These are phyloP conservation scores for Penicillium desertorum DNA, from an alignment of 495 filamentous ascomycete genomes.

Conservation along the genomic window DNA sequence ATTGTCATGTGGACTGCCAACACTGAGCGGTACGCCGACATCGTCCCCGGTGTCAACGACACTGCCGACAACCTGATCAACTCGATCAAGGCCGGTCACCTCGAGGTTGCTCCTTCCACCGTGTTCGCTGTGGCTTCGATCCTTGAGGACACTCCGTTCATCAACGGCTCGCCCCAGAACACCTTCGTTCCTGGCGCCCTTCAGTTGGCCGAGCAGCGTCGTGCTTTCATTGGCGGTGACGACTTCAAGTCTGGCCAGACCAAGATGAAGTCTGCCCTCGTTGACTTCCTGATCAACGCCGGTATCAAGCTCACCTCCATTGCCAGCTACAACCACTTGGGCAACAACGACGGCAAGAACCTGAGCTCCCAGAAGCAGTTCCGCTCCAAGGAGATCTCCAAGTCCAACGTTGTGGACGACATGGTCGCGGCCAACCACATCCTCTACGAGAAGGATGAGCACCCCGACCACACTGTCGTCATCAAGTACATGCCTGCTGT, in stretches of 20 bases:
- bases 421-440: constrained; percentile 96
- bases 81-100: constrained; percentile 80
- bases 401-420: constrained; percentile 98
- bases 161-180: constrained; percentile 99
- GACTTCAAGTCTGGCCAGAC: constrained; percentile 99
- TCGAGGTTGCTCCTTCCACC: constrained; percentile 89
- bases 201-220: constrained; percentile 82
- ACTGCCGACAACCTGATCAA: constrained; percentile 91
- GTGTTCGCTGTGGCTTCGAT: constrained; percentile 95
- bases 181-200: constrained; percentile 95
- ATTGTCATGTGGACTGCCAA: constrained; percentile 99
- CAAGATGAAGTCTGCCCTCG: constrained; percentile 99
- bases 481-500: constrained; percentile 99
- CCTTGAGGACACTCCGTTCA: constrained; percentile 87
- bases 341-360: constrained; percentile 99
- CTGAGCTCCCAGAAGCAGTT: constrained; percentile 96
- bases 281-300: constrained; percentile 97
- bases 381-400: constrained; percentile 99
- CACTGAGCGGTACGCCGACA: constrained; percentile 92
- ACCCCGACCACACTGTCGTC: constrained; percentile 85
- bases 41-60: constrained; percentile 89
- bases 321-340: constrained; percentile 98
- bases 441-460: constrained; percentile 83
- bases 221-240: constrained; percentile 93
- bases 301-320: constrained; percentile 99